phyloP scores from a whole-genome alignment of 768 basidiomycete species.

The Serendipita sp. region DNA sequence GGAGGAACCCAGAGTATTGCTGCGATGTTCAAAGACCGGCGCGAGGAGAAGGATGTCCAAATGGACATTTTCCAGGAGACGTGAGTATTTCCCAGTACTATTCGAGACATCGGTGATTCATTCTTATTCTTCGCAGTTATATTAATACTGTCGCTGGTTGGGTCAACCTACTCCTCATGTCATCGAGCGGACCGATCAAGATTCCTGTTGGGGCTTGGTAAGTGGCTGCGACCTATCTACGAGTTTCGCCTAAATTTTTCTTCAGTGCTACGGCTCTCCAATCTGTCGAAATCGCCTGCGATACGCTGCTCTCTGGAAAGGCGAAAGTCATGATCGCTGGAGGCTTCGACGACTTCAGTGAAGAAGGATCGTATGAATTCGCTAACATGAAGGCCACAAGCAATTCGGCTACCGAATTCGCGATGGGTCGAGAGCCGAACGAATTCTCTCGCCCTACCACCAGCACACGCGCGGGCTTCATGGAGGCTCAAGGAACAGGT shows the following conservation, averaged over 20 bases:
- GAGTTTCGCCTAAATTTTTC: constrained; percentile 7
- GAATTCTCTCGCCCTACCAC: constrained; percentile 99
- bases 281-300: constrained; percentile 95
- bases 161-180: constrained; percentile 88
- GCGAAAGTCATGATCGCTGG: constrained; percentile 99
- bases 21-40: constrained; percentile 98
- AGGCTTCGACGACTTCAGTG: constrained; percentile 95
- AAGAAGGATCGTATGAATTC: constrained; percentile 98
- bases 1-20: constrained; percentile 82
- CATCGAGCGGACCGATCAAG: constrained; percentile 95
- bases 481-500: constrained; percentile 95
- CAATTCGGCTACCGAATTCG: constrained; percentile 92
- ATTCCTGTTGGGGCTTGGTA: constrained; percentile 98
- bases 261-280: constrained; percentile 87
- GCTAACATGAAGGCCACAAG: constrained; percentile 99
- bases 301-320: constrained; percentile 85
- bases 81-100: constrained; percentile 31
- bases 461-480: constrained; percentile 89
- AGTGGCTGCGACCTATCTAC: constrained; percentile 17
- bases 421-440: constrained; percentile 96
- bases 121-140: constrained; percentile 48
- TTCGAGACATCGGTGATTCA: constrained; percentile 9
- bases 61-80: constrained; percentile 98
- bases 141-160: constrained; percentile 99
- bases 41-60: constrained; percentile 95